Base-by-base conservation (phyloP, 2,329 filamentous ascomycete species). In the Ambrosiella cleistominuta region DNA sequence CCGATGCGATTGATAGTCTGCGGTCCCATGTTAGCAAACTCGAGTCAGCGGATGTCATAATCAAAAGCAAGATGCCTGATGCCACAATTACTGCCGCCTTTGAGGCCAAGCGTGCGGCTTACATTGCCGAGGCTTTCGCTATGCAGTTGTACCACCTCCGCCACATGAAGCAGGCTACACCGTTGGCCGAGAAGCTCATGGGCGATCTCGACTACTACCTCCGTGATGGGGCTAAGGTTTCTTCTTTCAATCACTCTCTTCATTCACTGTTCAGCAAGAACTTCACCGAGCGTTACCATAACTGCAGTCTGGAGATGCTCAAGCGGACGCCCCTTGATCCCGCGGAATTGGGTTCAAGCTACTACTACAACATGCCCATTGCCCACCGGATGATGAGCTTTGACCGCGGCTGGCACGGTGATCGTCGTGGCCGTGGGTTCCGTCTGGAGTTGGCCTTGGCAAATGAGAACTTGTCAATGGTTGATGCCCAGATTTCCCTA, bases 131-230 rank as follows among this genome's bases (percentile, higher is more conserved):
- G 67, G 86, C 93, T 45, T 81, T 95, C 60, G 86, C 90, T 2
- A 89, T 97, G 77, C 88, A 95, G 68, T 74, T 97, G 15, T 94
- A 96, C 66, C 84, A 88, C 64, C 79, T 86, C 17, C 85, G 89
- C 49, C 87, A 95, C 67, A 79, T 83, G 61, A 83, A 85, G 9
- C 81, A 86, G 64, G 75, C 75, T 0, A 72, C 75, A 40, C 72
- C 74, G 0, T 79, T 91, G 59, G 79, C 88, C 27, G 84, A 83
- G 63, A 80, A 80, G 8, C 72, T 97, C 1, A 76, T 89, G 15
- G 77, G 82, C 36, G 83, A 89, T 62, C 72, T 98, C 7, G 78
- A 83, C 57, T 96, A 93, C 71, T 87, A 88, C 63, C 73, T 88
- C 15, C 79, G 87, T 39, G 83, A 88, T 65, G 91, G 85, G 1